Percentiles rank a stretch among this genome's conserved stretches.
Conservation (phyloP, 2,329 filamentous ascomycete genomes). For the Penicillium decumbens region DNA sequence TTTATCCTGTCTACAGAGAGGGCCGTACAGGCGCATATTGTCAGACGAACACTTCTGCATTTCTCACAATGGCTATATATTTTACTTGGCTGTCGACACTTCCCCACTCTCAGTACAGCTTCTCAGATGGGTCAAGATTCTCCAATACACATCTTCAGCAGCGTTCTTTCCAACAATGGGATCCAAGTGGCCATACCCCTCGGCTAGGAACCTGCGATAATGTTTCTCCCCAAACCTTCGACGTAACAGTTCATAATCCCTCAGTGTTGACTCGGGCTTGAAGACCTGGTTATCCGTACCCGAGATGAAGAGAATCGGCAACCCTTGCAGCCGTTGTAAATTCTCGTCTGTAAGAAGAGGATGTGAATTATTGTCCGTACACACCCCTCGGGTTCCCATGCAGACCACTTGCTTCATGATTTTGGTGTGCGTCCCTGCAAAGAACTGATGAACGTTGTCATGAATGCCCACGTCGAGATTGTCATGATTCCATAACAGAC, state of each 20-base stretch:
- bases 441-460: not conserved
- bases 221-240: not conserved
- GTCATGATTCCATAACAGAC: constrained; percentile 33
- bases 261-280: constrained; percentile 21
- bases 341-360: constrained; percentile 10
- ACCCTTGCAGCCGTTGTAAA: constrained; percentile 12
- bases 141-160: constrained; percentile 1
- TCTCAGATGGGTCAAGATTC: not conserved
- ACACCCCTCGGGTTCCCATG: not conserved
- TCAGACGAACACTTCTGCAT: not conserved
- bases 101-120: not conserved
- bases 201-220: constrained; percentile 1
- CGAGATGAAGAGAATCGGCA: constrained; percentile 26
- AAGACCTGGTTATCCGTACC: constrained; percentile 27
- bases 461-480: constrained; percentile 28
- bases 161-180: not conserved
- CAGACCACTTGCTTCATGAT: not conserved
- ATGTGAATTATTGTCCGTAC: not conserved
- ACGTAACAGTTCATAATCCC: constrained; percentile 13
- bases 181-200: constrained; percentile 2
- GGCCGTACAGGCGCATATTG: not conserved
- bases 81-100: not conserved
- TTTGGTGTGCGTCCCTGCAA: not conserved
- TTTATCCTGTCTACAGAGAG: too few species aligned
- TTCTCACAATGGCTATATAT: not conserved